Evolutionary conservation across 345 rosid species (phyloP).

Genomic region (rapeseed (Brassica napus)): Da-Ae NC_063445.1:13546501-13547000

Average conservation of each 20-base stretch:
- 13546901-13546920: conserved; percentile 78
- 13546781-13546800: conserved; percentile 80
- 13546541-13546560: too few species aligned
- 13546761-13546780: conserved; percentile 60
- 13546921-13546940: conserved; percentile 81
- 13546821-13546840: conserved; percentile 89
- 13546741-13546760: conserved; percentile 80
- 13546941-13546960: conserved; percentile 70
- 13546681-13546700: conserved; percentile 97
- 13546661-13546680: conserved; percentile 86
- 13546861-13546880: conserved; percentile 45
- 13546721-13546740: conserved; percentile 81
- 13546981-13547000: conserved; percentile 88
- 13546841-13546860: conserved; percentile 86
- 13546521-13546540: too few species aligned
- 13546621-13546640: neutral
- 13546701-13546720: conserved; percentile 90
- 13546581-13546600: too few species aligned
- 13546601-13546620: too few species aligned
- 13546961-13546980: conserved; percentile 38
- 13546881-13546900: conserved; percentile 40
- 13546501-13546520: too few species aligned
- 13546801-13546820: conserved; percentile 98
- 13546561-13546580: too few species aligned
- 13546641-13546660: conserved; percentile 37